Conservation (phyloP, 371 early-diverging fungal genomes). For the Syncephalastrum contaminatum region DNA sequence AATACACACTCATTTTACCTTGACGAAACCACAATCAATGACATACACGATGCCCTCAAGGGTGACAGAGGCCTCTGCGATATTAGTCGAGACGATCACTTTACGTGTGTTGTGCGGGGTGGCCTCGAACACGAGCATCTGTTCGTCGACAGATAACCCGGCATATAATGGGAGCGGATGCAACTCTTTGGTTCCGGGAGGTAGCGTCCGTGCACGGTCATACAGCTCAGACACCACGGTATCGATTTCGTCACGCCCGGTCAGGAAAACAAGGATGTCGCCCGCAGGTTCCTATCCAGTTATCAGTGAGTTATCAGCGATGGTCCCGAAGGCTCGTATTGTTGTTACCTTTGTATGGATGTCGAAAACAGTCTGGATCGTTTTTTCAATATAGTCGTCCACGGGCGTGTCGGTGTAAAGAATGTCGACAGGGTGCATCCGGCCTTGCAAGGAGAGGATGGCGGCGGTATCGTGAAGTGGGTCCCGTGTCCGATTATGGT, state of each 20-base stretch:
- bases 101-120: conserved; percentile 68
- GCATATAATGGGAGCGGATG: conserved; percentile 73
- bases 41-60: conserved; percentile 85
- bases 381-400: conserved; percentile 58
- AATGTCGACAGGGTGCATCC: conserved; percentile 72
- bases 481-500: conserved; percentile 36
- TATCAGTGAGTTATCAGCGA: too few relatives aligned
- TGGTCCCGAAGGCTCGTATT: too few relatives aligned
- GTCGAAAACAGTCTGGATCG: conserved; percentile 63
- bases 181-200: not conserved
- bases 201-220: conserved; percentile 56
- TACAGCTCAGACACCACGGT: conserved; percentile 50
- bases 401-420: conserved; percentile 60
- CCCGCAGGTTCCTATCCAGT: conserved; percentile 56
- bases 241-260: conserved; percentile 86
- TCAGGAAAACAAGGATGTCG: conserved; percentile 85
- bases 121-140: conserved; percentile 66
- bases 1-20: conserved; percentile 41
- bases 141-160: conserved; percentile 69
- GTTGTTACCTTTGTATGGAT: conserved; percentile 64
- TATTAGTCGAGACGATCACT: conserved; percentile 80
- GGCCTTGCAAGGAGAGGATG: conserved; percentile 71
- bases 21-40: conserved; percentile 83
- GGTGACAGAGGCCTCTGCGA: conserved; percentile 86
- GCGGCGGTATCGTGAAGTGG: conserved; percentile 50